phyloP scores from a whole-genome alignment of 2,329 filamentous ascomycete species.

The Exophiala phaeomuriformis region DNA sequence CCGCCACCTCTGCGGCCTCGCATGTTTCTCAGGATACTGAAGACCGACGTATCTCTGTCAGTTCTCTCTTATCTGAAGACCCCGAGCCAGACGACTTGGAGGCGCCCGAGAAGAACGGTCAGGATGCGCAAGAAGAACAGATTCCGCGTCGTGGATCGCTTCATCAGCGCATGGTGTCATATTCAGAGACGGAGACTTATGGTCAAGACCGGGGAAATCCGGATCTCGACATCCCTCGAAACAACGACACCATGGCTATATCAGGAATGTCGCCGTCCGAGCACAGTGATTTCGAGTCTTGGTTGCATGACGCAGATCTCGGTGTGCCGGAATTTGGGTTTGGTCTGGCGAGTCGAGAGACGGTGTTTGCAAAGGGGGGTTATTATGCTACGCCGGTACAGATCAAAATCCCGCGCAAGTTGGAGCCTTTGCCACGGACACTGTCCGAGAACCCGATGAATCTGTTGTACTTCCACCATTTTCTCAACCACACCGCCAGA shows the following conservation, averaged over 20 bases:
- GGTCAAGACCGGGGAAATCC: conserved; percentile 64
- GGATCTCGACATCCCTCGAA: conserved; percentile 63
- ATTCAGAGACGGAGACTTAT: conserved; percentile 40
- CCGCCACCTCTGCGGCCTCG: conserved; percentile 35
- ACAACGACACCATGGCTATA: conserved; percentile 64
- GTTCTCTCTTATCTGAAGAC: conserved; percentile 54
- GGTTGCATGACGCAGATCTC: conserved; percentile 25
- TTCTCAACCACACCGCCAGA: conserved; percentile 72
- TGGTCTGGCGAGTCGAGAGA: conserved; percentile 42
- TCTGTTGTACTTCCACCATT: conserved; percentile 64
- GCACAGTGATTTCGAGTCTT: conserved; percentile 27
- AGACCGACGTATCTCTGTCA: conserved; percentile 54
- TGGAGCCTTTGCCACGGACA: conserved; percentile 50
- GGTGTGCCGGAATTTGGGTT: conserved; percentile 42
- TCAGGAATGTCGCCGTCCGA: conserved; percentile 41
- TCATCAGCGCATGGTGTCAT: conserved; percentile 27
- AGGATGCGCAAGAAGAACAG: conserved; percentile 14
- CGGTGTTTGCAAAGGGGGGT: conserved; percentile 52
- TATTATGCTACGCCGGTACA: conserved; percentile 65
- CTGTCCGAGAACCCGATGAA: conserved; percentile 71
- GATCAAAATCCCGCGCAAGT: conserved; percentile 53
- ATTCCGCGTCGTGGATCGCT: conserved; percentile 24
- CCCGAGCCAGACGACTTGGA: conserved; percentile 31
- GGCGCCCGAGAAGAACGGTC: conserved; percentile 3
- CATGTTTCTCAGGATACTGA: conserved; percentile 32